Base-by-base conservation (phyloP, 352 stramenopile genomes). In the Phytophthora quininea region DNA sequence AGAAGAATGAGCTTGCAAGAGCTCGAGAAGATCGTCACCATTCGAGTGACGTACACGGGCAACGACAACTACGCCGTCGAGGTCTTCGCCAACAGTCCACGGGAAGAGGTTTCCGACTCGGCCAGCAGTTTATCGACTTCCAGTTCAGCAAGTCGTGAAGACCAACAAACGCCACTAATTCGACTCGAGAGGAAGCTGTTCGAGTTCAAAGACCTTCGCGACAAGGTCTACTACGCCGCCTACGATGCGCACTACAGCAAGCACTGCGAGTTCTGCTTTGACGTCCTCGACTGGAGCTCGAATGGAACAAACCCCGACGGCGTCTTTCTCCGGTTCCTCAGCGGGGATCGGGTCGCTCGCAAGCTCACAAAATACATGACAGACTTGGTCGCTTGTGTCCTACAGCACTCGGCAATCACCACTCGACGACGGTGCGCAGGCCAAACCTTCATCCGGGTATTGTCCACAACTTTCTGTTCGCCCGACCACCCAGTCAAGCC, bases 311-410 rank as follows among this genome's bases (percentile, higher is more conserved):
- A 67, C 15, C 58, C 57, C 14, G 43, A 62, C 30, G 51, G 57
- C 14, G 29, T 67, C 27, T 33, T 61, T 35, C 30, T 67, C 8
- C 30, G 11, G 3, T 58, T 71, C 11, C 7, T 30, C 19, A 54
- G 64, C 15, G 56, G 40, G n/a, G 58, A 71, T 29, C 57, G 64
- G 14, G 43, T 71, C 6, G 51, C 50, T 0, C 63, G 49, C 14
- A 71, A 67, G 46, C 57, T 71, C 35, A 61, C 59, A 37, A 62
- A 49, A 40, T 71, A 67, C 52, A 10, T 71, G 29, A 24, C 60
- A 57, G 58, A 67, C 57, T 33, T 71, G 46, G 33, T 67, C 37
- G 19, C 50, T 33, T 5, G 45, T 45, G 67, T 32, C 2, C 35
- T 59, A 32, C 49, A 63, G 24, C 53, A 51, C 35, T 3, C 51